phyloP scores from a whole-genome alignment of 2,329 filamentous ascomycete genomes.

The Exophiala spinifera region DNA sequence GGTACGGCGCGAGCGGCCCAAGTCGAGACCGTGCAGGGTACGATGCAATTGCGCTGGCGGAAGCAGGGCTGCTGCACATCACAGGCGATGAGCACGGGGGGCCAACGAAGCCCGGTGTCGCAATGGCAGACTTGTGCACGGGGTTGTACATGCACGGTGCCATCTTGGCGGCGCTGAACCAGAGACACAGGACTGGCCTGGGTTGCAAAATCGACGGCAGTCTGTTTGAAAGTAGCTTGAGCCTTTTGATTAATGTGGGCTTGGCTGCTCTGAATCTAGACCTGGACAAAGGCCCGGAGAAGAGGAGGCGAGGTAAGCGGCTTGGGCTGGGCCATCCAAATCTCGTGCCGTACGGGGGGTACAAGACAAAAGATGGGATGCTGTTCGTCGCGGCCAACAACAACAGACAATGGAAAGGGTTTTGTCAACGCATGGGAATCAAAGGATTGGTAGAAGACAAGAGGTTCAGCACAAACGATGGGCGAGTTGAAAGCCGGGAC shows the following conservation, averaged over 20 bases:
- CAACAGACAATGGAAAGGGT: constrained; percentile 27
- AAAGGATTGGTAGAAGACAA: constrained; percentile 15
- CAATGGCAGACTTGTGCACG: constrained; percentile 26
- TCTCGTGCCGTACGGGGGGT: constrained; percentile 26
- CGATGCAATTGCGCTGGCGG: constrained; percentile 26
- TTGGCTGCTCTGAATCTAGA: constrained; percentile 27
- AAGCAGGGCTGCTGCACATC: constrained; percentile 27
- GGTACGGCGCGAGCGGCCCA: constrained; percentile 51
- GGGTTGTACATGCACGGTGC: constrained; percentile 27
- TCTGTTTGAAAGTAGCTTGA: constrained; percentile 31
- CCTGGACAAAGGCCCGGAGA: constrained; percentile 12
- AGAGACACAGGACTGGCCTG: constrained; percentile 20
- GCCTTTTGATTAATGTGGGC: constrained; percentile 27
- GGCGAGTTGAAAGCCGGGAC: constrained; percentile 24
- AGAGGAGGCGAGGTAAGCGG: constrained; percentile 24
- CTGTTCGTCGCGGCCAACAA: constrained; percentile 28
- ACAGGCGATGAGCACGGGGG: constrained; percentile 18
- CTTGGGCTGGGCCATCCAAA: constrained; percentile 24
- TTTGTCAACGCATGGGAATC: constrained; percentile 20
- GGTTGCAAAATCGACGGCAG: constrained; percentile 25
- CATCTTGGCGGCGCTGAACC: constrained; percentile 25
- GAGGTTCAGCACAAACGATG: constrained; percentile 25
- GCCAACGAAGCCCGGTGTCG: constrained; percentile 27
- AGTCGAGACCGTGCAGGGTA: constrained; percentile 25
- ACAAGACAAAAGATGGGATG: constrained; percentile 23